Conservation (phyloP, 2,329 filamentous ascomycete species). For the Hypoxylon sp. region DNA sequence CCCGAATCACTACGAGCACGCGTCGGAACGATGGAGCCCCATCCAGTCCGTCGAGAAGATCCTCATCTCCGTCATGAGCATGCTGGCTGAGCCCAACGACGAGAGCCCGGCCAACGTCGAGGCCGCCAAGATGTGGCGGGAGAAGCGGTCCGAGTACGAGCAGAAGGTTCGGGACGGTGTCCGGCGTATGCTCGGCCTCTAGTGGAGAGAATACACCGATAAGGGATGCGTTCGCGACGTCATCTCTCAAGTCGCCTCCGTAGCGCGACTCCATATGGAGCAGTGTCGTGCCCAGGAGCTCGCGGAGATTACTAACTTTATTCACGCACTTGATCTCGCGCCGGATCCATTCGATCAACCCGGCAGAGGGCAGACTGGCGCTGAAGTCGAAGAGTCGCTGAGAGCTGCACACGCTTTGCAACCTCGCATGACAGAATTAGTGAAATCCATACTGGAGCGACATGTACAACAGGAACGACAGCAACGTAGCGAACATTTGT, state of each 20-base stretch:
- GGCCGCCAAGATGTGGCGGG: conserved; percentile 95
- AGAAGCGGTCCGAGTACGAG: conserved; percentile 86
- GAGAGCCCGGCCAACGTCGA: conserved; percentile 97
- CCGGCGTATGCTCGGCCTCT: conserved; percentile 80
- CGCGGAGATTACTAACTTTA: too few species aligned
- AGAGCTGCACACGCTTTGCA: neutral
- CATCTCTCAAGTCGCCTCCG: neutral
- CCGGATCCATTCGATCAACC: neutral
- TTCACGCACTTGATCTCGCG: too few species aligned
- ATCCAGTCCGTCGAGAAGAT: conserved; percentile 99
- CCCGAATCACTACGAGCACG: conserved; percentile 97
- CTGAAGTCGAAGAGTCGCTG: neutral
- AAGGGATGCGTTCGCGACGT: neutral
- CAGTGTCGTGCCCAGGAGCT: neutral
- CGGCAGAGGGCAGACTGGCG: neutral
- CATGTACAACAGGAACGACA: too few species aligned
- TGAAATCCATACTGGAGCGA: neutral
- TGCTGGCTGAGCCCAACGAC: conserved; percentile 97
- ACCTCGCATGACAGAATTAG: neutral
- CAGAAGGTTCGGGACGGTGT: conserved; percentile 86
- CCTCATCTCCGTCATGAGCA: conserved; percentile 95
- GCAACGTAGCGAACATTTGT: too few species aligned
- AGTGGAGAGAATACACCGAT: conserved; percentile 12
- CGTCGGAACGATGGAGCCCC: conserved; percentile 93
- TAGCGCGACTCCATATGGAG: neutral